Percentiles rank a stretch among this genome's conserved stretches.
Evolutionary conservation across 2,329 filamentous ascomycete species (phyloP).

Genomic region (Talaromyces sp.): DNA sequence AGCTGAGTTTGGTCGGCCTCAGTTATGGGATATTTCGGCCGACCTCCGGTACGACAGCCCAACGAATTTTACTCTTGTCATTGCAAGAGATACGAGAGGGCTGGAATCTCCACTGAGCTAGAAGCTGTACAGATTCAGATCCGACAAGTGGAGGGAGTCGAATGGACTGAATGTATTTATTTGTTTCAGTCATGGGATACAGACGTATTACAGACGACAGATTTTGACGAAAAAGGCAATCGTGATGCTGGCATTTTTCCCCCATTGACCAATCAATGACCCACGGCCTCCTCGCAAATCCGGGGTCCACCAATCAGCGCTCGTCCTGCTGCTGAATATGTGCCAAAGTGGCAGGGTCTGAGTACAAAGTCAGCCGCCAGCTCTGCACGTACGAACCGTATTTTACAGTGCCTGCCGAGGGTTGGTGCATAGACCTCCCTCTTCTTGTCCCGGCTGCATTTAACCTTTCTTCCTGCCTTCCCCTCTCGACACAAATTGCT

Average conservation of each 20-base stretch:
- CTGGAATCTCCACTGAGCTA: no score
- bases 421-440: neutral
- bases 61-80: no score
- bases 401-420: neutral
- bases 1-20: neutral
- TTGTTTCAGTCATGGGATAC: no score
- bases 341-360: neutral
- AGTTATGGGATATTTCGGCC: neutral
- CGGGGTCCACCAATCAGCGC: slow-evolving; percentile 1
- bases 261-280: slow-evolving; percentile 2
- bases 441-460: neutral
- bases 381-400: neutral
- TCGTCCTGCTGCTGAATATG: neutral
- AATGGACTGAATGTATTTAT: no score
- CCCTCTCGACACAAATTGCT: neutral
- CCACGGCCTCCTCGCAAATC: neutral
- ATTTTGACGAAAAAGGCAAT: no score
- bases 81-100: no score
- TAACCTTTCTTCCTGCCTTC: neutral
- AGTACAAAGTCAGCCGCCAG: no score
- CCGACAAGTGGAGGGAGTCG: no score
- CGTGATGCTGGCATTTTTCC: neutral
- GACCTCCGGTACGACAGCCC: no score
- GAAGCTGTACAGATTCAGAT: no score
- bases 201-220: neutral